A percentile compares a stretch with the other conserved stretches of the same genome.
Conservation (phyloP, 2,329 filamentous ascomycete species). For the Cladophialophora carrionii region DNA sequence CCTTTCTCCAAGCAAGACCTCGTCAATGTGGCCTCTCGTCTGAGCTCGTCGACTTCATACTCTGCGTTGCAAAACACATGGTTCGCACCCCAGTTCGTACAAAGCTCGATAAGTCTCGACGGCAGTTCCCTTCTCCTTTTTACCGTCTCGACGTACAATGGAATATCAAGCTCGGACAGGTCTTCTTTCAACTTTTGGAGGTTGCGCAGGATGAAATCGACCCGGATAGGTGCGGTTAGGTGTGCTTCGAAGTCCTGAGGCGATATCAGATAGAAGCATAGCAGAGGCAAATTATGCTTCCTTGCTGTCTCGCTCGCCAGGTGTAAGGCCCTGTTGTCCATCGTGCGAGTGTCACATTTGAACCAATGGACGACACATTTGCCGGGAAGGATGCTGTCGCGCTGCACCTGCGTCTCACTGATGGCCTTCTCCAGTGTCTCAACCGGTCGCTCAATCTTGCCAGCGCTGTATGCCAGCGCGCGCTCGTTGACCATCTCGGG, state of each 20-base stretch:
- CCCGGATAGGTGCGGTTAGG: constrained; percentile 68
- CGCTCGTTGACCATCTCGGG: constrained; percentile 82
- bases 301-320: constrained; percentile 69
- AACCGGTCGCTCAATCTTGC: constrained; percentile 72
- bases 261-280: constrained; percentile 77
- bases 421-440: constrained; percentile 67
- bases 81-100: constrained; percentile 71
- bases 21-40: constrained; percentile 72
- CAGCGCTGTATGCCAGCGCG: constrained; percentile 72
- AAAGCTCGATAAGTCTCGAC: constrained; percentile 64
- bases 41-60: constrained; percentile 87
- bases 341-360: constrained; percentile 74
- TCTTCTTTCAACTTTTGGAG: constrained; percentile 68
- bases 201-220: constrained; percentile 80
- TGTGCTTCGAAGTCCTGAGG: constrained; percentile 86
- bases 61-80: constrained; percentile 84
- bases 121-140: constrained; percentile 67
- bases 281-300: constrained; percentile 68
- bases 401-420: constrained; percentile 59
- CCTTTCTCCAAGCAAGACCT: constrained; percentile 63
- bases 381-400: constrained; percentile 58
- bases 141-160: constrained; percentile 74
- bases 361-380: constrained; percentile 85
- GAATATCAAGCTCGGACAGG: constrained; percentile 72
- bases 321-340: constrained; percentile 73